Base-by-base conservation (phyloP, 2,329 filamentous ascomycete genomes). In the Bretziella fagacearum region DNA sequence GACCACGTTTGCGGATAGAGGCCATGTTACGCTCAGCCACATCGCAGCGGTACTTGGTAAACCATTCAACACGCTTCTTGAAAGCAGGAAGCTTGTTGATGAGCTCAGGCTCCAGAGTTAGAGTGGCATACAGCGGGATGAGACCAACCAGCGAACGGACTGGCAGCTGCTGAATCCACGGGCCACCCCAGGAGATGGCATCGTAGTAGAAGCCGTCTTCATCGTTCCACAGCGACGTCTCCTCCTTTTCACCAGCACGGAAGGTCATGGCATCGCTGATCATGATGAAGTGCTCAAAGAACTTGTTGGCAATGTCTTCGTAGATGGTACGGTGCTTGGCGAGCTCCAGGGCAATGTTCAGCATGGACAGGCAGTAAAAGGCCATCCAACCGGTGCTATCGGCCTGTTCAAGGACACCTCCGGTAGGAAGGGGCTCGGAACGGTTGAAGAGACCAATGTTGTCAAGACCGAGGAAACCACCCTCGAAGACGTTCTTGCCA, bases 331-430 rank as follows among this genome's bases (percentile, higher is more conserved):
- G 80, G 61, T 95, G 85, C 66, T 96, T 96, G 50, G 89, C 87
- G 54, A 96, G 71, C 65, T 96, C 91, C 10, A 96, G 73, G 11
- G 87, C 80, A 57, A 96, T 96, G 64, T 96, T 96, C 58, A 96
- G 71, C 89, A 96, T 96, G 65, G 79, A 86, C 52, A 96, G 66
- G 57, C 82, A 94, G 67, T 93, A 96, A 62, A 96, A 96, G 7
- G 84, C 89, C 89, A 96, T 96, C 89, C 89, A 96, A 26, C 89
- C 89, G 7, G 89, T 96, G 60, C 86, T 94, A 68, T 96, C 89
- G 15, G 91, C 91, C 65, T 96, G 89, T 63, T 96, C 89, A 6
- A 96, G 74, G 2, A 86, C 80, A 63, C 91, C 89, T 26, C 89
- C 89, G 0, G 91, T 96, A 1, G 89, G 89, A 32, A 96, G 66